Conservation (phyloP, 2,329 filamentous ascomycete species). For the Stagonosporopsis vannaccii region DNA sequence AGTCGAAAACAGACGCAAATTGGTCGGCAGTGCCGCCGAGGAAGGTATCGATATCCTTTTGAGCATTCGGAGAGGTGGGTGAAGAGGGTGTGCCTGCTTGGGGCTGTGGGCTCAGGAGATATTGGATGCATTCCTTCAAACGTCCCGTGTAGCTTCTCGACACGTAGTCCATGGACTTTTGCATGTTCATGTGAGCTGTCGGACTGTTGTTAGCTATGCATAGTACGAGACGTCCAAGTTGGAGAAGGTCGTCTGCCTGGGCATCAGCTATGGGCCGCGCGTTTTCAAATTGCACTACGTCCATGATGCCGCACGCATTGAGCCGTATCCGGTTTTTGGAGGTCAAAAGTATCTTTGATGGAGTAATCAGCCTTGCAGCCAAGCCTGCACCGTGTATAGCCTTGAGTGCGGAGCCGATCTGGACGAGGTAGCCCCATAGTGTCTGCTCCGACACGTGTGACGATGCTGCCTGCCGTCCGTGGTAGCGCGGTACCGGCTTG, state of each 20-base stretch:
- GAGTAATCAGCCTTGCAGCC: conserved; percentile 84
- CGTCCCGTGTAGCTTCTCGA: conserved; percentile 78
- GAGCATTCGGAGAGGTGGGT: conserved; percentile 45
- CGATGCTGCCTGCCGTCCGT: conserved; percentile 45
- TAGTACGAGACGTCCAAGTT: conserved; percentile 85
- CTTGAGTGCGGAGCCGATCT: conserved; percentile 87
- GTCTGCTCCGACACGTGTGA: conserved; percentile 69
- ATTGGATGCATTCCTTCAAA: conserved; percentile 79
- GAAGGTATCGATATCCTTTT: conserved; percentile 81
- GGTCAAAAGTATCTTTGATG: conserved; percentile 88
- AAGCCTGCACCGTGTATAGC: conserved; percentile 82
- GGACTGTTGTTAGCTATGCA: conserved; percentile 75
- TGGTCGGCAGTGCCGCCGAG: conserved; percentile 80
- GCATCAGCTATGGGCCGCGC: conserved; percentile 74
- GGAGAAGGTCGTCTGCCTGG: conserved; percentile 85
- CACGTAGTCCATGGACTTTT: conserved; percentile 77
- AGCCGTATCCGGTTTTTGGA: conserved; percentile 89
- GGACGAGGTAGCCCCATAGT: conserved; percentile 90
- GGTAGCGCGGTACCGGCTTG: conserved; percentile 49
- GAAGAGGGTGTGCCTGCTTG: conserved; percentile 38
- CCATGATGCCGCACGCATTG: conserved; percentile 86
- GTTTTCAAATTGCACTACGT: conserved; percentile 84
- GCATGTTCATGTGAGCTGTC: conserved; percentile 67
- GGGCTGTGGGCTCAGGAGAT: conserved; percentile 72
- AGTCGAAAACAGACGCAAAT: conserved; percentile 77